Evolutionary conservation across 139 green algal species (phyloP).

Genomic region (Trebouxia sp.): DNA sequence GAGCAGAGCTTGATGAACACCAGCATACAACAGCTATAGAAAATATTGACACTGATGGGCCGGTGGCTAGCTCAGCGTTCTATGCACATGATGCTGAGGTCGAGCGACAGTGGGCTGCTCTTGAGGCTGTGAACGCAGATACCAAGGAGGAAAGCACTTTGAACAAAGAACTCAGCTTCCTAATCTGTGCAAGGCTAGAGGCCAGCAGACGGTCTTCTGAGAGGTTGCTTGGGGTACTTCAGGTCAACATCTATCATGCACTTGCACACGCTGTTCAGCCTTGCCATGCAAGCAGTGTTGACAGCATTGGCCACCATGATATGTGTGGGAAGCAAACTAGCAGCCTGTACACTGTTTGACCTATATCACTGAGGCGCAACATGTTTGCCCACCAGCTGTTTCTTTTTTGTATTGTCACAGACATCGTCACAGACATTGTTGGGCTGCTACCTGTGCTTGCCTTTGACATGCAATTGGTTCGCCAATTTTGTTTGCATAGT

Average conservation of each 20-base stretch:
- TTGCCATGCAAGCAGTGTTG: too few relatives aligned
- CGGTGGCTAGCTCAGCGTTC: background rate
- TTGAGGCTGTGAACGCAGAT: conserved; percentile 45
- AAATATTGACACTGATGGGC: background rate
- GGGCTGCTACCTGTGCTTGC: too few relatives aligned
- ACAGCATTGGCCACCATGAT: too few relatives aligned
- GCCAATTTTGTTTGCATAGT: too few relatives aligned
- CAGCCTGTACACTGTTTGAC: too few relatives aligned
- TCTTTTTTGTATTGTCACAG: too few relatives aligned
- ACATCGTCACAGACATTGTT: too few relatives aligned
- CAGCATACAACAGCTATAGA: conserved; percentile 8
- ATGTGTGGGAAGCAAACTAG: too few relatives aligned
- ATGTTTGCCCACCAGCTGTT: too few relatives aligned
- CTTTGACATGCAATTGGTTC: too few relatives aligned
- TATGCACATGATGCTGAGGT: conserved; percentile 40
- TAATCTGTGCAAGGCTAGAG: conserved; percentile 46
- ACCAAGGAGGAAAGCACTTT: conserved; percentile 49
- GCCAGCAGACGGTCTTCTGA: conserved; percentile 40
- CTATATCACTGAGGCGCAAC: too few relatives aligned
- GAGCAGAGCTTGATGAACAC: conserved; percentile 40
- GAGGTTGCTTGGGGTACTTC: conserved; percentile 50
- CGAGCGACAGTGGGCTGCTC: conserved; percentile 40
- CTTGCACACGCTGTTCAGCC: too few relatives aligned
- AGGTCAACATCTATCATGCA: conserved; percentile 18
- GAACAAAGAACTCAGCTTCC: conserved; percentile 46